Base-by-base conservation (phyloP, 208 protist genomes). In the Leishmania arabica region DNA sequence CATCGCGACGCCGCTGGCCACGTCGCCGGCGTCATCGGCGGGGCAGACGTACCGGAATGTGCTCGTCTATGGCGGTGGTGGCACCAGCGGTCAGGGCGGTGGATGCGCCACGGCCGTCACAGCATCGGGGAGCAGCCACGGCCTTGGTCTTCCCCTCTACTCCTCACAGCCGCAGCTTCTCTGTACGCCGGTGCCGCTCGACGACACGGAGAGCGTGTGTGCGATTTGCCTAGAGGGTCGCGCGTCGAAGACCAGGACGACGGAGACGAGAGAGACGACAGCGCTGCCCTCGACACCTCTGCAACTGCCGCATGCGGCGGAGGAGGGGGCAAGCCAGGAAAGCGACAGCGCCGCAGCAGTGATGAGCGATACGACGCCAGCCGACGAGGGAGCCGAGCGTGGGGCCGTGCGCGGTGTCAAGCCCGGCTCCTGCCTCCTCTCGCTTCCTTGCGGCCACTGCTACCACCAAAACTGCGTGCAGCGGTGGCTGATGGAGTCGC, bases 401-500 rank as follows among this genome's bases (percentile, higher is more conserved):
- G 42, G 56, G 31, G 27, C 19, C 19, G 31, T 60, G 31, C 77
- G 77, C n/a, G 75, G 78, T 27, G 88, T 91, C 49, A 84, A 83
- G 54, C 75, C 70, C 6, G 89, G 89, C 72, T 90, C 87, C 19
- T 84, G 84, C n/a, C 84, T 93, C 66, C 69, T 95, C 64, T 78
- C 81, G 31, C 83, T 93, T 71, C 62, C 77, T 27, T 95, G 92
- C 70, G 78, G 85, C 6, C 92, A 95, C 82, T 87, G 77, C 40
- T 95, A 88, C 65, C 92, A 95, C 74, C 78, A 78, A 58, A 90
- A 93, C 86, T 95, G 92, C 76, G 71, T 95, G 45, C 92, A 94
- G 85, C 85, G 89, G 31, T 95, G 92, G 92, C 81, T 95, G 40
- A 78, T 95, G 68, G 77, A 84, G 53, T 82, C 88, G 47, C 84